These are phyloP conservation scores for Salix udensis DNA, from an alignment of 345 rosid species.

Conservation along the genomic window DNA sequence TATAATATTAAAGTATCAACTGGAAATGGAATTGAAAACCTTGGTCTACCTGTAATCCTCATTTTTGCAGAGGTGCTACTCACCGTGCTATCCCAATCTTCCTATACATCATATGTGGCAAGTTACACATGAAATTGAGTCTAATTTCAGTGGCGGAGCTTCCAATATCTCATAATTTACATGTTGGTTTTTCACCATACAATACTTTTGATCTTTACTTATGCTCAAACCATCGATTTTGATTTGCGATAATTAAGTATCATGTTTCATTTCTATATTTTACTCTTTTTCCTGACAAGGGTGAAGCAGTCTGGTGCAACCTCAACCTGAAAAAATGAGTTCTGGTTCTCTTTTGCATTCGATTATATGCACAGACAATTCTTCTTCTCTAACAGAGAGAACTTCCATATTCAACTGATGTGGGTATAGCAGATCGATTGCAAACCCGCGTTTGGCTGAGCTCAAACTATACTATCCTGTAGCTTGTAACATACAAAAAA, in stretches of 20 bases:
- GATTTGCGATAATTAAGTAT: not conserved
- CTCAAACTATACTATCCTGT: too few relatives aligned
- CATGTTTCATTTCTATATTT: not conserved
- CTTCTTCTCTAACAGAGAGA: constrained; percentile 37
- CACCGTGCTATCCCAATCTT: constrained; percentile 91
- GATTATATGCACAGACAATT: constrained; percentile 23
- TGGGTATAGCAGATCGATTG: not conserved
- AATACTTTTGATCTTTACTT: not conserved
- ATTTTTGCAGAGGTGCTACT: constrained; percentile 61
- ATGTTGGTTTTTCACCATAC: not conserved
- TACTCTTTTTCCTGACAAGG: not conserved
- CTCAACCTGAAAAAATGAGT: constrained; percentile 47
- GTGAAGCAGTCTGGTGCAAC: constrained; percentile 31
- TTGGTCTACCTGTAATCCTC: constrained; percentile 45
- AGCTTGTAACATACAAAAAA: too few relatives aligned
- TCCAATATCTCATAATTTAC: not conserved
- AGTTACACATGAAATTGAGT: not conserved
- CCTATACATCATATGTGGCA: constrained; percentile 29
- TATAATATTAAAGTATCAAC: too few relatives aligned
- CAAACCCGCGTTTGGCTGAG: too few relatives aligned
- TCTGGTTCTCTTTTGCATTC: constrained; percentile 41
- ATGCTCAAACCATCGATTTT: not conserved
- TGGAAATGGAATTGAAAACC: too few relatives aligned
- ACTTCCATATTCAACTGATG: constrained; percentile 57
- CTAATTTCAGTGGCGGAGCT: not conserved